Evolutionary conservation across 306 rosid species (phyloP).

Genomic region (Comarum palustre): DNA sequence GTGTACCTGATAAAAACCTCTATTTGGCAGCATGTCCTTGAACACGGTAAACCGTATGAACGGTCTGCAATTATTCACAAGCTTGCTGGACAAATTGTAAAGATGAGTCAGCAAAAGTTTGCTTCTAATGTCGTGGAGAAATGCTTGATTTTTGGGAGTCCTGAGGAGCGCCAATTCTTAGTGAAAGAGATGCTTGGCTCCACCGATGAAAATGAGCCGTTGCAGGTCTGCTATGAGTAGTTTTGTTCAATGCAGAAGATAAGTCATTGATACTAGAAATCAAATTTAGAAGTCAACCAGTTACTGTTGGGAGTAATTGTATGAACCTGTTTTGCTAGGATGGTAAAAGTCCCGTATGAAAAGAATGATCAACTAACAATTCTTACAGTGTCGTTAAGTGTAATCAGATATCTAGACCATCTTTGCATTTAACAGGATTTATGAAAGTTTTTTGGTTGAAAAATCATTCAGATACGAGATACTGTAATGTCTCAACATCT

Average conservation of each 20-base stretch:
- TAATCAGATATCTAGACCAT: too few relatives aligned
- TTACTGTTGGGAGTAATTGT: not conserved
- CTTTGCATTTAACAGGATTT: not conserved
- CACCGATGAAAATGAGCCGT: slow-evolving; percentile 93
- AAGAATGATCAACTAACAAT: not conserved
- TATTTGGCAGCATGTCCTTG: slow-evolving; percentile 69
- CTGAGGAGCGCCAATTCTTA: slow-evolving; percentile 79
- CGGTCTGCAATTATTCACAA: slow-evolving; percentile 71
- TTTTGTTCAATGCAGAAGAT: not conserved
- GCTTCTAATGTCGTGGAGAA: slow-evolving; percentile 98
- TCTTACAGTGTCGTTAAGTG: not conserved
- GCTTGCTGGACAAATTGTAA: slow-evolving; percentile 94
- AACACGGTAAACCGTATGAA: slow-evolving; percentile 75
- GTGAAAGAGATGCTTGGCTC: slow-evolving; percentile 91
- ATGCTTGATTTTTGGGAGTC: slow-evolving; percentile 78
- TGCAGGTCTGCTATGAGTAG: slow-evolving; percentile 58
- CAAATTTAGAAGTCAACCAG: not conserved
- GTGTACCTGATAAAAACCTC: slow-evolving; percentile 12
- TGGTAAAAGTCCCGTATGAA: not conserved
- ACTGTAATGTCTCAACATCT: not conserved
- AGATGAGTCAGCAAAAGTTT: slow-evolving; percentile 98
- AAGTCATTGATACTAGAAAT: not conserved
- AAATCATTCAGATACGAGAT: not conserved
- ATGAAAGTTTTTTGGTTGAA: not conserved
- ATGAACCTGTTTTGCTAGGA: not conserved